Conservation (phyloP, 306 rosid genomes). For the Dryas octopetala region DNA sequence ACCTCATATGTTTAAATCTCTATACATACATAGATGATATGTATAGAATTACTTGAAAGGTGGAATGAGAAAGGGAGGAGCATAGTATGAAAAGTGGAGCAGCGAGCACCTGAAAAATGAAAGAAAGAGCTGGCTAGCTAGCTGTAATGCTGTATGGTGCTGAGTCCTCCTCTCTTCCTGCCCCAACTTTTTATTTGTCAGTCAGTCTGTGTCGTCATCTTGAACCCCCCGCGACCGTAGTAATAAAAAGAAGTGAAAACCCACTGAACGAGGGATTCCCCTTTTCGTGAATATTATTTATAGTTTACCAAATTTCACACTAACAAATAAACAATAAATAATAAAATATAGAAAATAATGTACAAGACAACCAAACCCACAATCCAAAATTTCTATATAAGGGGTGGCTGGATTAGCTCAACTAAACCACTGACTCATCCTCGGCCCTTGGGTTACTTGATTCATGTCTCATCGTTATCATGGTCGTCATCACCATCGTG, state of each 20-base stretch:
- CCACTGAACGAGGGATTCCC: slow-evolving; percentile 46
- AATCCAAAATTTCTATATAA: slow-evolving; percentile 15
- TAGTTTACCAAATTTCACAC: slow-evolving; percentile 16
- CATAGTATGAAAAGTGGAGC: slow-evolving; percentile 17
- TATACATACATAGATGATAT: too few relatives aligned
- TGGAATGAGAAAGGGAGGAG: slow-evolving; percentile 14
- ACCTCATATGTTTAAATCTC: too few relatives aligned
- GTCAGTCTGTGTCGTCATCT: slow-evolving; percentile 41
- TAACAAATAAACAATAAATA: neutral
- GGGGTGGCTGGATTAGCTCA: slow-evolving; percentile 33
- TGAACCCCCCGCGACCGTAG: slow-evolving; percentile 50
- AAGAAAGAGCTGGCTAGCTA: neutral
- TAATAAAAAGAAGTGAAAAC: slow-evolving; percentile 23
- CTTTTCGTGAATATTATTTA: slow-evolving; percentile 27
- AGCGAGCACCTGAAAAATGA: slow-evolving; percentile 29
- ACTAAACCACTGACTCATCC: slow-evolving; percentile 32
- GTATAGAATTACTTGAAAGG: too few relatives aligned
- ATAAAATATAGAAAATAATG: neutral
- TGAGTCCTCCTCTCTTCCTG: neutral
- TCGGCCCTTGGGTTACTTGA: slow-evolving; percentile 17
- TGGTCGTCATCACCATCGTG: slow-evolving; percentile 14
- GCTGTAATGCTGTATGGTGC: slow-evolving; percentile 22
- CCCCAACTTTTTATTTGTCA: slow-evolving; percentile 33
- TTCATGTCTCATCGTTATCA: slow-evolving; percentile 34
- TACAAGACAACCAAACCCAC: neutral